Conservation (phyloP, 495 filamentous ascomycete genomes). For the Tuber borchii region DNA sequence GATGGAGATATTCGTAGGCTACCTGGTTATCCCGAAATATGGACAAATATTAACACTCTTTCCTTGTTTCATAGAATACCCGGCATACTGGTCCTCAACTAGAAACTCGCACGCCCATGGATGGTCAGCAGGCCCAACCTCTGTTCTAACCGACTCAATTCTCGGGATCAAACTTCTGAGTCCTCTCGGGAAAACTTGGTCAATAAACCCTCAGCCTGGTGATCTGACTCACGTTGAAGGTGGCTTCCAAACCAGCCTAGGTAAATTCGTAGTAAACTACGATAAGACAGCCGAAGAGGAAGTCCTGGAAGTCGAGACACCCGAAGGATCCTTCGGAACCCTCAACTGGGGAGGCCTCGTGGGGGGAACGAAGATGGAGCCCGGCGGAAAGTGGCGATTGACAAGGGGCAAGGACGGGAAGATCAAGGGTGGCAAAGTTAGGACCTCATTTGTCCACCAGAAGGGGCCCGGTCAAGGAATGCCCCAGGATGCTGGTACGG, state of each 20-base stretch:
- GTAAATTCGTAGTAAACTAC: conserved; percentile 48
- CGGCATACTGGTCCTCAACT: conserved; percentile 51
- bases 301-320: conserved; percentile 5
- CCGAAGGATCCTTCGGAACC: conserved; percentile 2
- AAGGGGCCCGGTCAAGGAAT: not conserved
- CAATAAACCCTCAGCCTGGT: conserved; percentile 50
- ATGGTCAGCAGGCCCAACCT: conserved; percentile 57
- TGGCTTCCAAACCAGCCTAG: conserved; percentile 53
- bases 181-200: conserved; percentile 50
- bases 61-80: conserved; percentile 47
- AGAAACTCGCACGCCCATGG: conserved; percentile 56
- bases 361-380: not conserved
- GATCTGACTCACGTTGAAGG: conserved; percentile 51
- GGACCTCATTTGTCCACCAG: not conserved
- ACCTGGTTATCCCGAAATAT: not conserved
- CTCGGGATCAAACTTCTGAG: conserved; percentile 51
- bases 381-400: not conserved
- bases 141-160: conserved; percentile 50
- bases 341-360: conserved; percentile 3
- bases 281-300: not conserved
- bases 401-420: not conserved
- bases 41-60: not conserved
- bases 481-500: not conserved
- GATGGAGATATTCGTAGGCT: conserved; percentile 47
- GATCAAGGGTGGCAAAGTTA: not conserved